Conservation (phyloP, 805 yeast genomes). For the Metschnikowia matae region DNA sequence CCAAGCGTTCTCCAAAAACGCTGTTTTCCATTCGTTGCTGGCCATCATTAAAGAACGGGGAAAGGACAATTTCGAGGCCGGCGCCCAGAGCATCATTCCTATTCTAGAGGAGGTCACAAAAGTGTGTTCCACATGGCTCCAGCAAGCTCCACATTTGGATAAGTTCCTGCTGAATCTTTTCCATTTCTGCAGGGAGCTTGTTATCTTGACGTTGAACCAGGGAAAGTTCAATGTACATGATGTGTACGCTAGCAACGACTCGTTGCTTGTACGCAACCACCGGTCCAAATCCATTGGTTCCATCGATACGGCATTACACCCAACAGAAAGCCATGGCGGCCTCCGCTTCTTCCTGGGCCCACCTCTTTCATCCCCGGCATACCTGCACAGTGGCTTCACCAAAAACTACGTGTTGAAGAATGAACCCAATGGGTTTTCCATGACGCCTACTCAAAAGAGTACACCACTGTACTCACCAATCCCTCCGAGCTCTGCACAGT, state of each 20-base stretch:
- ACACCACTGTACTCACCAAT: background rate
- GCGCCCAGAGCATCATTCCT: background rate
- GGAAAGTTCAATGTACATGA: constrained; percentile 5
- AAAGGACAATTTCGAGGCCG: background rate
- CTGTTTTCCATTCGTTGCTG: constrained; percentile 26
- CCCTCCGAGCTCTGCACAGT: too few species aligned
- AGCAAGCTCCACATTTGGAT: constrained; percentile 8
- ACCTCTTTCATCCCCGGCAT: background rate
- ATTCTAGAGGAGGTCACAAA: constrained; percentile 11
- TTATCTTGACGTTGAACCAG: constrained; percentile 9
- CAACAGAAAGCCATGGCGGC: background rate
- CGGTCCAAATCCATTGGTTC: constrained; percentile 10
- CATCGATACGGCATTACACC: background rate
- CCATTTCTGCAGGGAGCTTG: constrained; percentile 14
- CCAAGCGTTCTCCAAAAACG: background rate
- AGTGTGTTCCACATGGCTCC: constrained; percentile 23
- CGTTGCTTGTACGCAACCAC: constrained; percentile 7
- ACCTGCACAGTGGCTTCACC: background rate
- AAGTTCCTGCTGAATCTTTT: constrained; percentile 15
- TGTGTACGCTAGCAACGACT: constrained; percentile 6
- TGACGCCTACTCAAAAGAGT: background rate
- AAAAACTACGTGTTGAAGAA: constrained; percentile 1
- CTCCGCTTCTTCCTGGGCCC: background rate
- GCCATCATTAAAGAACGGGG: constrained; percentile 18
- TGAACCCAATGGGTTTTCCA: background rate